Conservation (phyloP, 106 monocot species). For the Hemerocallis citrina region DNA sequence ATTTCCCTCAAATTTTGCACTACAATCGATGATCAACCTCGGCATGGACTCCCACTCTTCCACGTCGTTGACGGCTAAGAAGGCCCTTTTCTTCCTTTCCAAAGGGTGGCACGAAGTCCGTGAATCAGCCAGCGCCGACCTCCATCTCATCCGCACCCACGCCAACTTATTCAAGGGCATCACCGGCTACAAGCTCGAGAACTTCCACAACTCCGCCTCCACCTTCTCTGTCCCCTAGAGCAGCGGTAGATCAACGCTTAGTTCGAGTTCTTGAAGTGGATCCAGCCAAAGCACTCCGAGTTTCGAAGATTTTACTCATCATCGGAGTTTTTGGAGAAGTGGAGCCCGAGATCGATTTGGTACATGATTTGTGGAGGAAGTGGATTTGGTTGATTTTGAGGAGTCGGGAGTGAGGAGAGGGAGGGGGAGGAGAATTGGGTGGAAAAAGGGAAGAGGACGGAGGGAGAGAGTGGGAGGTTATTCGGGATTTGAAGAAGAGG, state of each 20-base stretch:
- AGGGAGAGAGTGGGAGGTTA: conserved; percentile 64
- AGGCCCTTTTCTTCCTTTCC: conserved; percentile 75
- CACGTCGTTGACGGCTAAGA: conserved; percentile 49
- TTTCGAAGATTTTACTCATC: conserved; percentile 69
- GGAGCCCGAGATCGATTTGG: no score
- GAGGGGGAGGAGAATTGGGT: conserved; percentile 9
- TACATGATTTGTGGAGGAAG: no score
- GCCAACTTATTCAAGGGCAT: conserved; percentile 59
- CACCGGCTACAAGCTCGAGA: conserved; percentile 93
- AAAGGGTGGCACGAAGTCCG: conserved; percentile 85
- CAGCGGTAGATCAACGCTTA: conserved; percentile 45
- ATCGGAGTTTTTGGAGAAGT: conserved; percentile 39
- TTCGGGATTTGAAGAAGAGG: conserved; percentile 52
- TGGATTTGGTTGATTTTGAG: conserved; percentile 38
- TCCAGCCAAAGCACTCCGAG: conserved; percentile 77
- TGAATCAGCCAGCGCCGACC: conserved; percentile 73
- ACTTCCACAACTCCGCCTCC: conserved; percentile 61
- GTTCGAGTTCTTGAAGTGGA: conserved; percentile 79
- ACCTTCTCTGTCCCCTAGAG: no score
- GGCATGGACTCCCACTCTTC: conserved; percentile 37
- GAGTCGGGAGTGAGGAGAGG: no score
- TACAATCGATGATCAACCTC: conserved; percentile 59
- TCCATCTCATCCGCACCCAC: conserved; percentile 63
- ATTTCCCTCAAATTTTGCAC: no score
- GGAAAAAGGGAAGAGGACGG: conserved; percentile 16